Percentiles rank a stretch among this genome's conserved stretches.
Evolutionary conservation across 352 stramenopile species (phyloP).

Genomic region (Phytophthora idaei): DNA sequence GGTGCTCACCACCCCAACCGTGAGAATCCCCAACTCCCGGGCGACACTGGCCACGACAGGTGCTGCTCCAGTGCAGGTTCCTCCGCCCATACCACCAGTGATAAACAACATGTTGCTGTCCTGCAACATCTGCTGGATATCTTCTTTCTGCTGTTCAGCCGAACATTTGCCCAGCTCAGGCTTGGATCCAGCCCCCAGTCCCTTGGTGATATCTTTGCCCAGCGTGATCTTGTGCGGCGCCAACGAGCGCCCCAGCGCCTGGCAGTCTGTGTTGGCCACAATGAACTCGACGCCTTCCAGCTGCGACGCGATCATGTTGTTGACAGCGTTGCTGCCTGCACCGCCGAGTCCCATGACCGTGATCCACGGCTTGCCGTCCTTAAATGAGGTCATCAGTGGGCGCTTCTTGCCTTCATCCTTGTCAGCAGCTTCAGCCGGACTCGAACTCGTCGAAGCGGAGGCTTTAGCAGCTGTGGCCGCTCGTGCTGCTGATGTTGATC

Average conservation of each 20-base stretch:
- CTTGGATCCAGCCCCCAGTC: constrained; percentile 82
- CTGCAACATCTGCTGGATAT: constrained; percentile 90
- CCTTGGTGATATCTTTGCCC: constrained; percentile 86
- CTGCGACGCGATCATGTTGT: constrained; percentile 91
- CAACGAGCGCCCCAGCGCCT: constrained; percentile 83
- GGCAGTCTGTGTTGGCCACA: constrained; percentile 96
- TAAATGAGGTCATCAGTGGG: constrained; percentile 56
- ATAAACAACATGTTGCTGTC: constrained; percentile 97
- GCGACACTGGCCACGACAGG: constrained; percentile 94
- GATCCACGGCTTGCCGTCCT: constrained; percentile 86
- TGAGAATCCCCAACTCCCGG: constrained; percentile 93
- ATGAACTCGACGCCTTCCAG: constrained; percentile 95
- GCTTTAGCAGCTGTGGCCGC: constrained; percentile 6
- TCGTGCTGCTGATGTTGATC: constrained; percentile 15
- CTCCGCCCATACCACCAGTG: constrained; percentile 94
- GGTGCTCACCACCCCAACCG: constrained; percentile 96
- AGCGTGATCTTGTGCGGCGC: constrained; percentile 84
- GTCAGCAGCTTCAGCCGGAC: constrained; percentile 6
- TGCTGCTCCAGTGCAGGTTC: constrained; percentile 92
- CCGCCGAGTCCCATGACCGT: constrained; percentile 86
- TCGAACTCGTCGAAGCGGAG: not conserved
- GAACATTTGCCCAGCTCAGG: constrained; percentile 79
- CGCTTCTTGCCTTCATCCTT: constrained; percentile 52
- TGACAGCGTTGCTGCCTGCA: constrained; percentile 87
- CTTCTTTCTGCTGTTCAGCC: constrained; percentile 86